Percentiles rank a stretch among this genome's conserved stretches.
These are phyloP conservation scores for Coffea canephora DNA, from an alignment of 257 asterid species.

Conservation along the genomic window DNA sequence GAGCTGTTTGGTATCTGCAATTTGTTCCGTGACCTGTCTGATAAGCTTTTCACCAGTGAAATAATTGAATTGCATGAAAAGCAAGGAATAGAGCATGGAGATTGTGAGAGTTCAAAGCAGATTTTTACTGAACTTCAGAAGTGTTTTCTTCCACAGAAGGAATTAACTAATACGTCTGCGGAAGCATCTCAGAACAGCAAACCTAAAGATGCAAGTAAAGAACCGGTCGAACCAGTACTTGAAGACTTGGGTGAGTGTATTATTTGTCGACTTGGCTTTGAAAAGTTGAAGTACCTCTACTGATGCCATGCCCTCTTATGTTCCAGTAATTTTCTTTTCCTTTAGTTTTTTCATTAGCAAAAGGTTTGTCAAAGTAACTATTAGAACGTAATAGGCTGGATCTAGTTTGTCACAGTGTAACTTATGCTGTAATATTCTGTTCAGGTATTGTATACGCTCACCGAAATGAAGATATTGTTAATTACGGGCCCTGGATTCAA, in stretches of 20 bases:
- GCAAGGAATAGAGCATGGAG: conserved; percentile 31
- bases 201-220: conserved; percentile 22
- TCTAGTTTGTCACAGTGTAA: neutral
- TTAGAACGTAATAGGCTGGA: neutral
- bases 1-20: conserved; percentile 93
- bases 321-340: neutral
- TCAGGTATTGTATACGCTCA: conserved; percentile 86
- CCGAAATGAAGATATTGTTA: conserved; percentile 84
- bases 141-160: conserved; percentile 32
- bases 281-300: neutral
- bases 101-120: conserved; percentile 22
- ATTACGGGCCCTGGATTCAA: conserved; percentile 38
- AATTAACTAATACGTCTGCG: conserved; percentile 16
- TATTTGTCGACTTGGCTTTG: neutral
- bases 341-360: neutral
- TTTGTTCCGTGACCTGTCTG: conserved; percentile 83
- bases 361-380: neutral
- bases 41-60: conserved; percentile 88
- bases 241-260: conserved; percentile 68
- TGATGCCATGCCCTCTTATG: neutral
- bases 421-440: conserved; percentile 8
- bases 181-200: conserved; percentile 28
- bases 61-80: conserved; percentile 62
- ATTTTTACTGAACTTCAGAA: conserved; percentile 36
- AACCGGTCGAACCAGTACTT: conserved; percentile 34